Percentiles rank a stretch among this genome's conserved stretches.
phyloP scores from a whole-genome alignment of 768 basidiomycete genomes.

The Trametes coccinea region DNA sequence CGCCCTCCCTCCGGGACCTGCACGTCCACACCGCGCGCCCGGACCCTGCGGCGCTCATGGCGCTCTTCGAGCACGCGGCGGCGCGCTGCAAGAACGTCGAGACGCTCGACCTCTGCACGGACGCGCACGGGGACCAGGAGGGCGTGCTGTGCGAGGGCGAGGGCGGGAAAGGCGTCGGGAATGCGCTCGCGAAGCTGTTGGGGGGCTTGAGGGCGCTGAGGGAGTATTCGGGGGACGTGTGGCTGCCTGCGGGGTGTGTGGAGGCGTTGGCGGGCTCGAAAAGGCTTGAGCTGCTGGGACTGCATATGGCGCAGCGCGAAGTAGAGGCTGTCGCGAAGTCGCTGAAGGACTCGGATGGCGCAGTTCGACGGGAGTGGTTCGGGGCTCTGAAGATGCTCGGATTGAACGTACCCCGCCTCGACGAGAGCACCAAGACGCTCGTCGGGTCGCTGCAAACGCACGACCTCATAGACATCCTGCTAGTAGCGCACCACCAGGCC shows the following conservation, averaged over 20 bases:
- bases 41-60: background rate
- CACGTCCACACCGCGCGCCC: background rate
- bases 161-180: background rate
- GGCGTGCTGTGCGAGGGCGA: background rate
- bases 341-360: background rate
- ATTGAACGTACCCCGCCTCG: background rate
- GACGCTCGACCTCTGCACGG: background rate
- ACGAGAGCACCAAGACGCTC: background rate
- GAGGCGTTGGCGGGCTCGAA: background rate
- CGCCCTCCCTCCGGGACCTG: background rate
- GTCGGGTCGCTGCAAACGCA: background rate
- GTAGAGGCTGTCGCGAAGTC: background rate
- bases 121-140: background rate
- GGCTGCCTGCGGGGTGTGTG: background rate
- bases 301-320: background rate
- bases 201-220: background rate
- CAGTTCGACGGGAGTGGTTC: background rate
- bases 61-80: background rate
- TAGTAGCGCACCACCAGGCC: background rate
- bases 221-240: background rate
- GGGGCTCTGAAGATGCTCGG: background rate
- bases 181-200: constrained; percentile 1
- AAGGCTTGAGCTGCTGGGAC: background rate
- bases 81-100: background rate
- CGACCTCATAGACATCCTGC: background rate